Conservation (phyloP, 306 rosid species). For the Sindora glabra region DNA sequence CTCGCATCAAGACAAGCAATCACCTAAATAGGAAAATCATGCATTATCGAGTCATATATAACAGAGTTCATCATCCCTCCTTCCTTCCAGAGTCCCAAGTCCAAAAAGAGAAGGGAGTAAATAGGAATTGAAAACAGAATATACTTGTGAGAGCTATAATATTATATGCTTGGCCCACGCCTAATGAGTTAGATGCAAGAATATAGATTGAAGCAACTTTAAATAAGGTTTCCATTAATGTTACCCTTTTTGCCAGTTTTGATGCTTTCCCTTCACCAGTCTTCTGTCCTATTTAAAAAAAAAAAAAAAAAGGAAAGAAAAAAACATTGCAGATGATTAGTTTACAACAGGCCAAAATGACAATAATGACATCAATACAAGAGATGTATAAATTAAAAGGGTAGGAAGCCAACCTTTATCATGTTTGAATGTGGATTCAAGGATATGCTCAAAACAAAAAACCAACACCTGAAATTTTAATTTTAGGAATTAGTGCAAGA, state of each 20-base stretch:
- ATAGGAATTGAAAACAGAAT: neutral
- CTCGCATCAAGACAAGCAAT: conserved; percentile 98
- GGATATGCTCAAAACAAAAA: conserved; percentile 79
- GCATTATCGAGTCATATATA: conserved; percentile 14
- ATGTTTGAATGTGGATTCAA: conserved; percentile 52
- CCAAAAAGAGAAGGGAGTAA: too few relatives aligned
- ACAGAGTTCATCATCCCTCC: neutral
- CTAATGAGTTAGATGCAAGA: neutral
- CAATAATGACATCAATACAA: neutral
- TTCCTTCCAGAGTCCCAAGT: neutral
- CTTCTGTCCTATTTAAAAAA: conserved; percentile 89
- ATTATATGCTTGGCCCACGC: neutral
- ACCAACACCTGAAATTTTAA: conserved; percentile 73
- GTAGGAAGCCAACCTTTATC: conserved; percentile 63
- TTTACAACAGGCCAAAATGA: conserved; percentile 13
- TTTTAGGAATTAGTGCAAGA: conserved; percentile 14
- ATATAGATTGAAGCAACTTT: neutral
- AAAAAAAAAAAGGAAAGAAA: too few relatives aligned
- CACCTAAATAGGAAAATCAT: conserved; percentile 45
- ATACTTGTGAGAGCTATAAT: neutral
- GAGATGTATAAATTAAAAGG: conserved; percentile 13
- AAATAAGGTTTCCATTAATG: neutral
- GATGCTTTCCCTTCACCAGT: conserved; percentile 62
- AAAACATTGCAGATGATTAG: conserved; percentile 44
- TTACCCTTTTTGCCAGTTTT: conserved; percentile 90